phyloP scores from a whole-genome alignment of 331 rosid species.

The Cydonia oblonga region DNA sequence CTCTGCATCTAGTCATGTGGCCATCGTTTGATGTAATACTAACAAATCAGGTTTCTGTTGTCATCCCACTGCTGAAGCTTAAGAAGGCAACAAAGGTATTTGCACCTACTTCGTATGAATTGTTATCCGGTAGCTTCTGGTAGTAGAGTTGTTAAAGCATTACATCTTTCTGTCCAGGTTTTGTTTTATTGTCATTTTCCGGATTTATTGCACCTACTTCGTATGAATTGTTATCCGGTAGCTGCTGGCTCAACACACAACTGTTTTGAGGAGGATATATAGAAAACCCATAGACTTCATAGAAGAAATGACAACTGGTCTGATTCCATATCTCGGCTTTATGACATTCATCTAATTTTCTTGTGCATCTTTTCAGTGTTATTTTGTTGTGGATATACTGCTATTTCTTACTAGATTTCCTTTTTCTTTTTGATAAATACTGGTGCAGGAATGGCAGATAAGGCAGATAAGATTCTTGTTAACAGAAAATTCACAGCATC shows the following conservation, averaged over 20 bases:
- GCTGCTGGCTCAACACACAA: conserved; percentile 71
- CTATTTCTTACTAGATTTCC: not conserved
- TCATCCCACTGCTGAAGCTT: not conserved
- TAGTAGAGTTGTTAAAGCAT: not conserved
- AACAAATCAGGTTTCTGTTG: not conserved
- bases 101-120: not conserved
- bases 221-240: too few species aligned
- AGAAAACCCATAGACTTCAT: conserved; percentile 68
- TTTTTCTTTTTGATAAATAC: not conserved
- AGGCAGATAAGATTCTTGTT: conserved; percentile 80
- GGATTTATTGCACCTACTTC: too few species aligned
- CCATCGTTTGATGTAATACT: conserved; percentile 56
- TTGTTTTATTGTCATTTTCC: conserved; percentile 81
- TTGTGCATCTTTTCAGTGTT: not conserved
- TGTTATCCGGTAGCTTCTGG: not conserved
- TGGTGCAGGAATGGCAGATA: conserved; percentile 65
- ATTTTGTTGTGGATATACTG: not conserved
- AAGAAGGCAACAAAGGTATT: not conserved
- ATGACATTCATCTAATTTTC: not conserved
- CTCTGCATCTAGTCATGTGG: conserved; percentile 73
- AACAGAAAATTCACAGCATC: conserved; percentile 83
- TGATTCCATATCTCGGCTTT: conserved; percentile 7
- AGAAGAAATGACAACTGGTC: conserved; percentile 88
- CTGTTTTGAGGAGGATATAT: conserved; percentile 63
- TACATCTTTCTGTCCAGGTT: conserved; percentile 9